Conservation (phyloP, 202 grass and related monocot species). For the Setaria viridis region DNA sequence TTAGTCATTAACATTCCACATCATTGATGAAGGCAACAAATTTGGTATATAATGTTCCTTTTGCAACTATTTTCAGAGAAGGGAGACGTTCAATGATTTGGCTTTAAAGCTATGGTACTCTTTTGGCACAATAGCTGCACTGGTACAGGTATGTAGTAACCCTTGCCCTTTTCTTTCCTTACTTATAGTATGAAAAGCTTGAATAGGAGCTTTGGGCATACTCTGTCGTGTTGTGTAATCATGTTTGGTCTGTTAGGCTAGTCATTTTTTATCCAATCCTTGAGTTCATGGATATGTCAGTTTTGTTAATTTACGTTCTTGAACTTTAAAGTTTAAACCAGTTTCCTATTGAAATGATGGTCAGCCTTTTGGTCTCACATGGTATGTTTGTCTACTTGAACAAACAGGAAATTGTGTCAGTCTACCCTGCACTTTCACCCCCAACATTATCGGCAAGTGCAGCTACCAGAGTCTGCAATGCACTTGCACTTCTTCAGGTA, state of each 20-base stretch:
- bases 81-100: slow-evolving; percentile 61
- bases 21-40: background rate
- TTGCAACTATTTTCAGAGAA: slow-evolving; percentile 58
- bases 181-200: background rate
- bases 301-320: background rate
- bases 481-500: slow-evolving; percentile 82
- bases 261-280: background rate
- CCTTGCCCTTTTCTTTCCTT: slow-evolving; percentile 8
- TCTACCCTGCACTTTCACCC: slow-evolving; percentile 71
- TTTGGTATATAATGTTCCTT: slow-evolving; percentile 38
- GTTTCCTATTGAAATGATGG: background rate
- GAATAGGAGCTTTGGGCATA: background rate
- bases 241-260: background rate
- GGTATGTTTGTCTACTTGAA: slow-evolving; percentile 27
- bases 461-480: slow-evolving; percentile 67
- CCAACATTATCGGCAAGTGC: slow-evolving; percentile 52
- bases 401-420: slow-evolving; percentile 70
- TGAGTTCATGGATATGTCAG: background rate
- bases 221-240: background rate
- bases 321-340: background rate
- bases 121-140: slow-evolving; percentile 57
- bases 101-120: slow-evolving; percentile 69
- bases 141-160: slow-evolving; percentile 54
- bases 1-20: background rate
- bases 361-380: slow-evolving; percentile 24